Percentiles rank a stretch among this genome's conserved stretches.
Conservation (phyloP, 345 rosid genomes). For the Luvunga scandens region DNA sequence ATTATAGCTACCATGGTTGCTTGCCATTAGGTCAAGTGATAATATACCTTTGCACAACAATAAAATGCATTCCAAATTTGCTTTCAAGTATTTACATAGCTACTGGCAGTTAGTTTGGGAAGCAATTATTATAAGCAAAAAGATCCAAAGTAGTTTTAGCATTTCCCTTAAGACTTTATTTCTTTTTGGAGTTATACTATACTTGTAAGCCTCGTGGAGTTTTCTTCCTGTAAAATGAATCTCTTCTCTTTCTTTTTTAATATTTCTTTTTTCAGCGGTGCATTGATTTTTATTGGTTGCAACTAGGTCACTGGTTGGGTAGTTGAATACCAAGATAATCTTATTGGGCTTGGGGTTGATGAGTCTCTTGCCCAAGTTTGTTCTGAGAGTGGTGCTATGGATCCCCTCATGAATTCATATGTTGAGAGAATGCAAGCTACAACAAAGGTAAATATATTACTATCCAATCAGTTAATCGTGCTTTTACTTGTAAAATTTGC, state of each 20-base stretch:
- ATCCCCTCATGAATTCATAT: conserved; percentile 97
- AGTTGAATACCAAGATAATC: conserved; percentile 95
- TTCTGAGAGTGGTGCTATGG: conserved; percentile 99
- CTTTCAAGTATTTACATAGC: not conserved
- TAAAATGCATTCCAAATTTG: not conserved
- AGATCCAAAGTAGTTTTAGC: not conserved
- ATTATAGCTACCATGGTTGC: not conserved
- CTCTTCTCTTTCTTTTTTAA: not conserved
- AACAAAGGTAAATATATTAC: conserved; percentile 56
- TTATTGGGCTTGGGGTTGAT: conserved; percentile 98
- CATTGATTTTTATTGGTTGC: conserved; percentile 24
- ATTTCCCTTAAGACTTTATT: not conserved
- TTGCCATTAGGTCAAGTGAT: not conserved
- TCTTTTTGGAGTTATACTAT: not conserved
- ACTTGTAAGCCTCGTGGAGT: not conserved
- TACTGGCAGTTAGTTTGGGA: not conserved
- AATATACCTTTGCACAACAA: not conserved
- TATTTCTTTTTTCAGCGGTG: conserved; percentile 15
- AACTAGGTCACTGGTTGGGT: conserved; percentile 98
- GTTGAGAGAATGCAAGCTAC: conserved; percentile 99
- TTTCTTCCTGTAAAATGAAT: not conserved
- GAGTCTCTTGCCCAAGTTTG: conserved; percentile 99
- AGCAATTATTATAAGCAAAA: not conserved
- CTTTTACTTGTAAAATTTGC: not conserved
- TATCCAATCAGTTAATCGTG: not conserved